These are phyloP conservation scores for Trichosporon sp. DNA, from an alignment of 1,284 basidiomycete species.

Conservation along the genomic window DNA sequence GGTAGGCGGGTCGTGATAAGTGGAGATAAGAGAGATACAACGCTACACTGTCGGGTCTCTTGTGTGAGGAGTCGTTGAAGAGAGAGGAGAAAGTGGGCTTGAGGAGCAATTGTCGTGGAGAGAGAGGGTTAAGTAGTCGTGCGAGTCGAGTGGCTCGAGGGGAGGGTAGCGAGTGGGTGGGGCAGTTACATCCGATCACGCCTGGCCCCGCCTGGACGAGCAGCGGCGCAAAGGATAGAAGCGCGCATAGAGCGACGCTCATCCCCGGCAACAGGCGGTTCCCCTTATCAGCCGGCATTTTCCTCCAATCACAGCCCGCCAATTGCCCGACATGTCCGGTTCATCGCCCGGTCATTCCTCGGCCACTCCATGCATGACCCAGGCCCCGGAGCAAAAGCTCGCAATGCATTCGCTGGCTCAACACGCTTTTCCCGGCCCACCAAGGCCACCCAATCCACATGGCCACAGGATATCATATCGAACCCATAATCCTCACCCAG, in stretches of 20 bases:
- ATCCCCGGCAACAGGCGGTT: slow-evolving; percentile 14
- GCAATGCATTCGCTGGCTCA: background rate
- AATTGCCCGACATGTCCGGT: slow-evolving; percentile 14
- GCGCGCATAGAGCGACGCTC: slow-evolving; percentile 9
- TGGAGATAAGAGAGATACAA: slow-evolving; percentile 2
- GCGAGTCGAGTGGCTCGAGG: background rate
- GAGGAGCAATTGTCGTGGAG: background rate
- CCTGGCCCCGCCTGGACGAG: background rate
- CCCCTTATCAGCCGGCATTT: slow-evolving; percentile 16
- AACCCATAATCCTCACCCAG: background rate
- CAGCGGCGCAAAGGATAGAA: background rate
- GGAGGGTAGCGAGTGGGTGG: slow-evolving; percentile 1
- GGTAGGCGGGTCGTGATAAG: background rate
- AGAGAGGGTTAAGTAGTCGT: slow-evolving; percentile 14
- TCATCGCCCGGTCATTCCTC: background rate
- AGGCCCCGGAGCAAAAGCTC: background rate
- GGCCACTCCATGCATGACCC: background rate
- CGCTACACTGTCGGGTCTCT: background rate
- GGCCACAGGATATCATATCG: slow-evolving; percentile 10
- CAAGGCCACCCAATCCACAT: slow-evolving; percentile 12
- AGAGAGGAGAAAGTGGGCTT: slow-evolving; percentile 3
- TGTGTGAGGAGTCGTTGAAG: background rate
- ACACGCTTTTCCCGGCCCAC: background rate
- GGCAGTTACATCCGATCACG: background rate
- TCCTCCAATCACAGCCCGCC: background rate